Evolutionary conservation across 495 filamentous ascomycete genomes (phyloP).

Genomic region (Gamarada debralockiae): DNA sequence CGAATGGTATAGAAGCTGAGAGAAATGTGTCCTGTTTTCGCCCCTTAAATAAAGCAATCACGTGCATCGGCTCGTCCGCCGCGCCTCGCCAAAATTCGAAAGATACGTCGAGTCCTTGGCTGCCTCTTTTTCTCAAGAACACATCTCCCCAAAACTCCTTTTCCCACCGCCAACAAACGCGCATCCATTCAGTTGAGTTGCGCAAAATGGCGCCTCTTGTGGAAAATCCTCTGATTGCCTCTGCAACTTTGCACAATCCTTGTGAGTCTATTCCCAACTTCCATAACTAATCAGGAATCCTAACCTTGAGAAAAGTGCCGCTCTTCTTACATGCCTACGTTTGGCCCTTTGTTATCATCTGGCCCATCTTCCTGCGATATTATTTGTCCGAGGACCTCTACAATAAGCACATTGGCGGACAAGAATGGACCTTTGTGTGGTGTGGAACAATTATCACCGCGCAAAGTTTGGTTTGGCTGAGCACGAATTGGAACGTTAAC

Average conservation of each 20-base stretch:
- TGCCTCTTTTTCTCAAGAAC: background rate
- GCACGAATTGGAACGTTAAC: slow-evolving; percentile 95
- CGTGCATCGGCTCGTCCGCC: no score
- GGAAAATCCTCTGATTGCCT: slow-evolving; percentile 83
- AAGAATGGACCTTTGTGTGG: slow-evolving; percentile 98
- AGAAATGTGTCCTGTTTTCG: no score
- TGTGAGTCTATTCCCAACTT: slow-evolving; percentile 12
- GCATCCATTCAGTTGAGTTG: background rate
- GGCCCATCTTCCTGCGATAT: slow-evolving; percentile 84
- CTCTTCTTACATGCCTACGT: slow-evolving; percentile 78
- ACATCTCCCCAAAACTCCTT: background rate
- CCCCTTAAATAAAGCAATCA: no score
- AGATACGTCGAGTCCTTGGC: background rate
- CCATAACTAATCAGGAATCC: no score
- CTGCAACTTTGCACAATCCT: slow-evolving; percentile 83
- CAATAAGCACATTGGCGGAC: slow-evolving; percentile 78
- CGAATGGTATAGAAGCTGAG: no score
- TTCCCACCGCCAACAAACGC: background rate
- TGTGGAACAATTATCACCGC: slow-evolving; percentile 78
- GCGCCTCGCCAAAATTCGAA: background rate
- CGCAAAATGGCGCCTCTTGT: slow-evolving; percentile 62
- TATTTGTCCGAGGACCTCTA: slow-evolving; percentile 82
- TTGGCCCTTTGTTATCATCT: slow-evolving; percentile 86
- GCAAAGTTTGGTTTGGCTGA: slow-evolving; percentile 89
- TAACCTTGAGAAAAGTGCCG: slow-evolving; percentile 58